Evolutionary conservation across 805 yeast genomes (phyloP), one percentile per base, ranked within the genome.

Genomic region (Yamadazyma scolyti): DNA sequence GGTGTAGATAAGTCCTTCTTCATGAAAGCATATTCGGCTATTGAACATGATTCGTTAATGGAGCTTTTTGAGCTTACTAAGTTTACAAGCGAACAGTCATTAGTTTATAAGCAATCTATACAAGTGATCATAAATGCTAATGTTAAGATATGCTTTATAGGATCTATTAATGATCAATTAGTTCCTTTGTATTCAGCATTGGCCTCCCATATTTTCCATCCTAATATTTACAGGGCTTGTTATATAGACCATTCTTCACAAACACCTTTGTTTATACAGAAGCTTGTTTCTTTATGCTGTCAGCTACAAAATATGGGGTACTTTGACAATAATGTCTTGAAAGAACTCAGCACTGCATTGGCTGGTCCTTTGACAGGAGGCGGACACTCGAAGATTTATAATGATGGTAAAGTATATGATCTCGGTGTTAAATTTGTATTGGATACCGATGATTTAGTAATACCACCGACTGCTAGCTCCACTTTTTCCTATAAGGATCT

Each of bases 341-440:
- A 80, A 40, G 97, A 93, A 51, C 71, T 90, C 25, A 85, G 96
- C 33, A 72, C 71, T 2, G 58, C 65, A 23, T 65, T 65, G 40
- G 93, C 94, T 0, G 98, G 98, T 0, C 83, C 96, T 1, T 63
- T 93, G 31, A 90, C 96, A 0, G 96, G 97, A 3, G 89, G 93
- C 6, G 98, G 98, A 0, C 98, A 90, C 54, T 88, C 97, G 0
- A 81, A 74, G 40, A 78, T 93, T 16, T 90, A 90, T 56, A 82
- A 84, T 46, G 95, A 86, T 42, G 76, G 79, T 4, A 74, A 79
- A 34, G 97, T 93, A 1, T 90, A 90, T 52, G 85, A 79, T 42
- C 52, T 85, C 39, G 96, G 93, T 0, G 48, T 89, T 24, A 71
- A 78, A 37, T 81, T 83, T 50, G 74, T 85, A 2, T 56, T 89